phyloP scores from a whole-genome alignment of 2,329 filamentous ascomycete genomes.

The Ophiostoma pallidulum region DNA sequence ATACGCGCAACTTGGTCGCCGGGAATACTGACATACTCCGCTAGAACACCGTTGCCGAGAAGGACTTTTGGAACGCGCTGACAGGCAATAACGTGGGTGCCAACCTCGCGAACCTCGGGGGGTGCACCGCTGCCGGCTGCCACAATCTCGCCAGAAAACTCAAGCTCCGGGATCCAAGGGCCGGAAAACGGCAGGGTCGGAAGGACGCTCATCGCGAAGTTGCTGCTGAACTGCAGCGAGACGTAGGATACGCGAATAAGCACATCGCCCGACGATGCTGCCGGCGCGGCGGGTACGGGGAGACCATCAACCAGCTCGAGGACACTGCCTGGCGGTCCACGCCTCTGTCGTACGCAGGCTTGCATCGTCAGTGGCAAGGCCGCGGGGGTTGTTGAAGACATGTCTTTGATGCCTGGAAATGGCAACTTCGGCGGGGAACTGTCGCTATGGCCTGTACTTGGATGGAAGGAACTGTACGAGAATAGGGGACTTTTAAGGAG shows the following conservation, averaged over 20 bases:
- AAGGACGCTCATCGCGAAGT: conserved; percentile 21
- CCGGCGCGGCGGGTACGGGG: conserved; percentile 2
- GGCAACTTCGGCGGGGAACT: too few relatives aligned
- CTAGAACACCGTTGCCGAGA: conserved; percentile 23
- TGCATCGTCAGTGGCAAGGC: conserved; percentile 4
- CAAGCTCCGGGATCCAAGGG: conserved; percentile 23
- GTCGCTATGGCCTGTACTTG: too few relatives aligned
- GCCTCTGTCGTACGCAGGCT: conserved; percentile 7
- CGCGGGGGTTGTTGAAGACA: neutral
- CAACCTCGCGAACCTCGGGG: conserved; percentile 13
- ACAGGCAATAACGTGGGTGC: conserved; percentile 23
- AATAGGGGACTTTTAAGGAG: too few relatives aligned
- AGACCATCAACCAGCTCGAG: conserved; percentile 3
- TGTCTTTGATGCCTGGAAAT: too few relatives aligned
- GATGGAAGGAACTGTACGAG: too few relatives aligned
- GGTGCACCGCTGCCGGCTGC: conserved; percentile 19
- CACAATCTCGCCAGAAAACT: conserved; percentile 25
- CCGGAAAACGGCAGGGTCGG: conserved; percentile 5
- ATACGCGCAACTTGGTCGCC: conserved; percentile 19
- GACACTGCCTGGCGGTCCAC: neutral
- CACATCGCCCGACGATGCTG: conserved; percentile 16
- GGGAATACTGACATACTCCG: conserved; percentile 26
- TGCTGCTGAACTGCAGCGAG: conserved; percentile 26
- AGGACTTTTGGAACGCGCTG: conserved; percentile 22
- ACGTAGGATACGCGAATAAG: conserved; percentile 25